These are phyloP conservation scores for Diaporthe amygdali DNA, from an alignment of 2,329 filamentous ascomycete species.

Conservation along the genomic window DNA sequence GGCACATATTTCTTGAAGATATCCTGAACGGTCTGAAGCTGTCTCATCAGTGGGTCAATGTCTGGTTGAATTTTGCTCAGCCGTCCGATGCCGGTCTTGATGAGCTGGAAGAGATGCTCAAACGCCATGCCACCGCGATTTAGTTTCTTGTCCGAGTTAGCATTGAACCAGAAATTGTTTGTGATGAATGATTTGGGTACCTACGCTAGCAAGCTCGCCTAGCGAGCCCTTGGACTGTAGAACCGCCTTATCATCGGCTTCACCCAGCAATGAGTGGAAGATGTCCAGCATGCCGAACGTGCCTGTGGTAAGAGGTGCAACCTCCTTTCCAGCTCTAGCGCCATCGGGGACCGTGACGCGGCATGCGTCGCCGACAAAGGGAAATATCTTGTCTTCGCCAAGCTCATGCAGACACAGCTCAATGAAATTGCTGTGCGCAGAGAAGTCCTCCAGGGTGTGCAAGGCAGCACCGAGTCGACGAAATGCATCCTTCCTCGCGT, in stretches of 20 bases:
- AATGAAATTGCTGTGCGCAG: conserved; percentile 59
- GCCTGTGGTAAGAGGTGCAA: conserved; percentile 58
- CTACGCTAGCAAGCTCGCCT: conserved; percentile 31
- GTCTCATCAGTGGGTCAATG: conserved; percentile 30
- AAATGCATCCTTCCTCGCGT: conserved; percentile 31
- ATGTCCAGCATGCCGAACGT: conserved; percentile 52
- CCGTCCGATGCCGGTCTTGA: conserved; percentile 32
- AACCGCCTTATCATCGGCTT: conserved; percentile 38
- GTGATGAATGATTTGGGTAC: not conserved
- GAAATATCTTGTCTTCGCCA: conserved; percentile 55
- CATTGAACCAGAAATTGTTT: too few relatives aligned
- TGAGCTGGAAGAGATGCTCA: conserved; percentile 35
- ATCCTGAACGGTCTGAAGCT: conserved; percentile 33
- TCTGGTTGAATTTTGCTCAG: conserved; percentile 30
- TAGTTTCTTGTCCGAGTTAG: conserved; percentile 27
- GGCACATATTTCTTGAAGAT: conserved; percentile 34
- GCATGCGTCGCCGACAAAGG: conserved; percentile 52
- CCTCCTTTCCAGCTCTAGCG: conserved; percentile 40
- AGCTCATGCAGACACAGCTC: conserved; percentile 57
- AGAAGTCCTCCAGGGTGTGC: conserved; percentile 59
- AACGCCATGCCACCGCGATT: conserved; percentile 35
- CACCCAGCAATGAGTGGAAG: conserved; percentile 37
- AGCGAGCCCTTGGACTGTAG: conserved; percentile 35
- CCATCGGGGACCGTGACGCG: conserved; percentile 34
- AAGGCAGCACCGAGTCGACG: conserved; percentile 52